These are phyloP conservation scores for Brettanomyces nanus DNA, from an alignment of 805 yeast species.

Conservation along the genomic window DNA sequence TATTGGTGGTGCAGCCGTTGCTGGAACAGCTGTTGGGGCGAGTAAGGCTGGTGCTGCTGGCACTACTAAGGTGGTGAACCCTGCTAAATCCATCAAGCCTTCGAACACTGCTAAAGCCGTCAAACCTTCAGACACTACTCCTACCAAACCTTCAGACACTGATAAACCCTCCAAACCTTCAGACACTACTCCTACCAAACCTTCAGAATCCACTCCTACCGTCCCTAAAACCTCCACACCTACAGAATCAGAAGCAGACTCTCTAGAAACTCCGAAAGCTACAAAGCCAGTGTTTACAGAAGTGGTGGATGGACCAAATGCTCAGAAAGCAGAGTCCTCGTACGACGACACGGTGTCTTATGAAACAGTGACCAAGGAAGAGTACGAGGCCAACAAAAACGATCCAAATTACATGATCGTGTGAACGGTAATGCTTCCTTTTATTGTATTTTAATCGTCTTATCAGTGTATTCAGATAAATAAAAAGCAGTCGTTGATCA, in stretches of 20 bases:
- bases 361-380: constrained; percentile 42
- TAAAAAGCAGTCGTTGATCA: neutral
- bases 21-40: constrained; percentile 13
- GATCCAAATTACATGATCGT: constrained; percentile 41
- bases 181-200: neutral
- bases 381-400: constrained; percentile 34
- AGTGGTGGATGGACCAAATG: constrained; percentile 11
- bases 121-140: constrained; percentile 5
- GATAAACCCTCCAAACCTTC: neutral
- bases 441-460: neutral
- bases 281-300: constrained; percentile 20
- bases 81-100: constrained; percentile 13
- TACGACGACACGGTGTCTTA: constrained; percentile 28
- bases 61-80: constrained; percentile 16
- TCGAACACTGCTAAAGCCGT: constrained; percentile 22
- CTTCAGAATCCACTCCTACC: too few species aligned
- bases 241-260: neutral
- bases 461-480: too few species aligned
- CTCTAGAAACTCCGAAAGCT: constrained; percentile 2
- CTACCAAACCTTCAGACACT: neutral
- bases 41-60: constrained; percentile 12
- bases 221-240: neutral
- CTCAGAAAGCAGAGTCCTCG: neutral
- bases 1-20: constrained; percentile 10
- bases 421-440: constrained; percentile 9